Evolutionary conservation across 2,329 filamentous ascomycete species (phyloP), one percentile per base, ranked within the genome.

Genomic region (Scopulariopsis brevicaulis): DNA sequence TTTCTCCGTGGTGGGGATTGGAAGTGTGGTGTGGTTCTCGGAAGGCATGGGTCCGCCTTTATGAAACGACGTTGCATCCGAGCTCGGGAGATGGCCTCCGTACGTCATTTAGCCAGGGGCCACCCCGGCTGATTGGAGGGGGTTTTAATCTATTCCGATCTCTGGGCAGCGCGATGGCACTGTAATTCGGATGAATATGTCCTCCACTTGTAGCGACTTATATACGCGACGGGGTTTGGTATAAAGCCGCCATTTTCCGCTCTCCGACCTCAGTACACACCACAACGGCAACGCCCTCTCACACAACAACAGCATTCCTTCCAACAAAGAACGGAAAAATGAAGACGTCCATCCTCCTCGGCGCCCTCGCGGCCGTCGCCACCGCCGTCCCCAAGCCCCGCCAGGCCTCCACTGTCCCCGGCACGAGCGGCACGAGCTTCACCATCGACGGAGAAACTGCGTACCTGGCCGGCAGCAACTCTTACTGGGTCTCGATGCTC

Each of bases 401-500:
- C 6, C 63, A 64, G 15, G 56, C 62, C 34, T 64, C 63, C 1
- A 61, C 62, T 3, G 64, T 65, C 50, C 59, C 63, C 14, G 59
- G 62, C 6, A 57, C 63, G 40, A 65, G 59, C 37, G 70, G 70
- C n/a, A 64, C 65, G 22, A 57, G 66, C 2, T 76, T 77, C 63
- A 66, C 65, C 22, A 74, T 79, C 59, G 73, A 78, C 62, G 75
- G 76, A 32, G 65, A 71, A 56, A 71, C 73, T 11, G 66, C 70
- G 51, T 79, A 82, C 67, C 78, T 76, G 60, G 76, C 77, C 8
- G 79, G 79, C 25, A 80, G 75, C 58, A 83, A 83, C 68, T 72
- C 75, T 56, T 83, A 82, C 71, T 83, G 79, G 79, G 74, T 81
- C 58, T 71, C 72, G 14, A 80, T 81, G 66, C 67, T 81, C 53